phyloP scores from a whole-genome alignment of 805 yeast species.

The Scheffersomyces amazonensis region DNA sequence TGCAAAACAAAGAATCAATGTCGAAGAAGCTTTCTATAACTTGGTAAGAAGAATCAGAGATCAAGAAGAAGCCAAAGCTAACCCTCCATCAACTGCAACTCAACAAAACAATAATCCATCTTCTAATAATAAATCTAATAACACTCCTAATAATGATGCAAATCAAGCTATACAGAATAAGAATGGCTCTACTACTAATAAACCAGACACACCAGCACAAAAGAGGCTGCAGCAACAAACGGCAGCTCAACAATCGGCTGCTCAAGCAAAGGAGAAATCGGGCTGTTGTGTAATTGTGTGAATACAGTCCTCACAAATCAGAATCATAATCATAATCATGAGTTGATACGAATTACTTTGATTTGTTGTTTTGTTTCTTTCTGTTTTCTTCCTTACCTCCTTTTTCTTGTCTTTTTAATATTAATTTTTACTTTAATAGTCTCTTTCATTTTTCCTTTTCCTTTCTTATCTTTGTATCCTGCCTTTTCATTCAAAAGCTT shows the following conservation, averaged over 20 bases:
- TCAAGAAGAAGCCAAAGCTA: conserved; percentile 4
- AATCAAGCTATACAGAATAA: background rate
- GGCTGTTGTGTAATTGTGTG: conserved; percentile 38
- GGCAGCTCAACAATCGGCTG: conserved; percentile 6
- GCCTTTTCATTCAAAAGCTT: too few species aligned
- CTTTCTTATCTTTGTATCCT: too few species aligned
- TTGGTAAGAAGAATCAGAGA: conserved; percentile 56
- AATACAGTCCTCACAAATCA: too few species aligned
- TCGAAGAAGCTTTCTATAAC: conserved; percentile 77
- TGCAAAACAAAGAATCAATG: conserved; percentile 88
- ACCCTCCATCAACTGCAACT: background rate
- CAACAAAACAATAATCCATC: conserved; percentile 4
- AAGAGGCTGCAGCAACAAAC: conserved; percentile 6
- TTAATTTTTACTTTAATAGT: too few species aligned
- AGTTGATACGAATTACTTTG: too few species aligned
- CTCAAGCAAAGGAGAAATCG: conserved; percentile 26
- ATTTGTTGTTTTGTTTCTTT: too few species aligned
- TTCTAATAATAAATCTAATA: background rate
- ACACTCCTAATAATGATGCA: background rate
- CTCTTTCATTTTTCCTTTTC: too few species aligned
- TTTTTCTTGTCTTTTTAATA: too few species aligned
- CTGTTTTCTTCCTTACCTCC: too few species aligned
- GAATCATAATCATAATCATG: too few species aligned
- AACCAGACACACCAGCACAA: background rate
- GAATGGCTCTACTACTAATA: background rate